A percentile compares a stretch with the other conserved stretches of the same genome.
Conservation (phyloP, 371 early-diverging fungal species). For the Mucor sp. region DNA sequence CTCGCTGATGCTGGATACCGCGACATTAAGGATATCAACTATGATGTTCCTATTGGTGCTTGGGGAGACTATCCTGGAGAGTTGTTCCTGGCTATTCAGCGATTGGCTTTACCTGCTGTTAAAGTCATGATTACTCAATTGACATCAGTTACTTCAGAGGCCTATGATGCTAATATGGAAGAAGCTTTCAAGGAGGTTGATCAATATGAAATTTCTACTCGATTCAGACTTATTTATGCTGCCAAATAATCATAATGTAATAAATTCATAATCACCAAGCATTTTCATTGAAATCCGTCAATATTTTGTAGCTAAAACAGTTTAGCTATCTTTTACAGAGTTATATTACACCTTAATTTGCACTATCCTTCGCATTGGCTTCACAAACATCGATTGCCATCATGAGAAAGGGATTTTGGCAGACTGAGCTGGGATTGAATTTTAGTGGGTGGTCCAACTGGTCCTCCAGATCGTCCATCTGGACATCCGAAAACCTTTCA, state of each 20-base stretch:
- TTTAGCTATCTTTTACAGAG: no score
- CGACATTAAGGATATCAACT: constrained; percentile 26
- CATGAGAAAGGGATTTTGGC: no score
- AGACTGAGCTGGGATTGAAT: no score
- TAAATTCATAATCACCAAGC: no score
- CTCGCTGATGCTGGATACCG: constrained; percentile 29
- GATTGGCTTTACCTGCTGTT: constrained; percentile 42
- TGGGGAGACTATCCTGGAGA: constrained; percentile 45
- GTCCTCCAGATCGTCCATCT: no score
- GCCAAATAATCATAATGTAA: neutral
- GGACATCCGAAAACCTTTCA: no score
- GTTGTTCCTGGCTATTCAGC: constrained; percentile 37
- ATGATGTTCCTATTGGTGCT: constrained; percentile 42
- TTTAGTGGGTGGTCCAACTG: no score
- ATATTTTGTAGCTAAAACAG: no score
- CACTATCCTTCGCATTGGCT: no score
- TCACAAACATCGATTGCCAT: no score
- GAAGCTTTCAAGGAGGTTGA: constrained; percentile 31
- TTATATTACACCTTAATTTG: no score
- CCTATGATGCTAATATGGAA: constrained; percentile 23
- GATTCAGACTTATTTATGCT: constrained; percentile 39
- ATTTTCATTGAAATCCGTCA: no score
- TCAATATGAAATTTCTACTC: constrained; percentile 22
- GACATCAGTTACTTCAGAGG: constrained; percentile 12
- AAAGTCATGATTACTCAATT: constrained; percentile 42